A percentile compares a stretch with the other conserved stretches of the same genome.
Conservation (phyloP, 2,329 filamentous ascomycete species). For the Calonectria henricotiae region DNA sequence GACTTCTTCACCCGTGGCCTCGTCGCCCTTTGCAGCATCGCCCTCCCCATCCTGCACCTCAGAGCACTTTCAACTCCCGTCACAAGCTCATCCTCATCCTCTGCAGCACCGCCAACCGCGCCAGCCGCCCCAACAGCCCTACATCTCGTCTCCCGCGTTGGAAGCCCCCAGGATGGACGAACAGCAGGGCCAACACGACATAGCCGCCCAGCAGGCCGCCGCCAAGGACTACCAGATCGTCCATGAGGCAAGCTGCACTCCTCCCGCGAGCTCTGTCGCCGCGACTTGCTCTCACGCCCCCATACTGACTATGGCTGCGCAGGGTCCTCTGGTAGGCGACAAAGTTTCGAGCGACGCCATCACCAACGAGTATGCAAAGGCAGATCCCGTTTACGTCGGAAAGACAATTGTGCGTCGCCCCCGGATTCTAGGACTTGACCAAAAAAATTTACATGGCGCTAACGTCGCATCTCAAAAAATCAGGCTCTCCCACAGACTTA, state of each 20-base stretch:
- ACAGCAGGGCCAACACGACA: conserved; percentile 60
- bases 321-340: conserved; percentile 89
- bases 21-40: conserved; percentile 45
- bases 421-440: conserved; percentile 29
- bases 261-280: conserved; percentile 34
- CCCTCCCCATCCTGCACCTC: conserved; percentile 41
- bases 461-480: conserved; percentile 32
- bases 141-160: conserved; percentile 32
- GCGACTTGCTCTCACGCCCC: conserved; percentile 3
- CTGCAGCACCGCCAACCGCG: conserved; percentile 42
- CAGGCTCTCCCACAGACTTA: conserved; percentile 88
- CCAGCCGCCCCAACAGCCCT: conserved; percentile 39
- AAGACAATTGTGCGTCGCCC: conserved; percentile 83
- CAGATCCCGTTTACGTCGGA: conserved; percentile 86
- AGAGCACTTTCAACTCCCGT: conserved; percentile 38
- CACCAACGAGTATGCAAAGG: conserved; percentile 88
- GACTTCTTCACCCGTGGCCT: conserved; percentile 39
- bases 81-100: conserved; percentile 42
- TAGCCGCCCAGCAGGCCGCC: conserved; percentile 74
- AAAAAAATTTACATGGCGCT: conserved; percentile 34
- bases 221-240: conserved; percentile 73
- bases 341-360: conserved; percentile 85
- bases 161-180: conserved; percentile 56
- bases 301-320: conserved; percentile 44
- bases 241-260: conserved; percentile 65